Base-by-base conservation (phyloP, 78 protist species). In the Monocercomonoides exilis region DNA sequence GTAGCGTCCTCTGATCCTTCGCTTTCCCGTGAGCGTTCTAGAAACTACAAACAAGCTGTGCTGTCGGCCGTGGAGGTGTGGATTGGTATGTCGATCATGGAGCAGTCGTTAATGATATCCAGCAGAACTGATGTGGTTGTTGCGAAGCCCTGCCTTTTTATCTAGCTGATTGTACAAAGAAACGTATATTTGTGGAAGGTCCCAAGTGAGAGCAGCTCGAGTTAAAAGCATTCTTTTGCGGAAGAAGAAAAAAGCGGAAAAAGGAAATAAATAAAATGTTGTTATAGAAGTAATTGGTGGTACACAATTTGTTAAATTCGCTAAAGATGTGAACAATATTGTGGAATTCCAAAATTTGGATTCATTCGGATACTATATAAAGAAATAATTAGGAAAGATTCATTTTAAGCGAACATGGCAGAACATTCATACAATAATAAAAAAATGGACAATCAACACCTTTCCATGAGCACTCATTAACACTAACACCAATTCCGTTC, bases 211-310 rank as follows among this genome's bases (percentile, higher is more conserved):
- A 4, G 42, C 4, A 32, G 6, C 11, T 21, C 70, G 38, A 21
- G 70, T 21, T 54, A 11, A 11, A 21, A 21, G 38, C 70, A 21
- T 11, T 21, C 38, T 21, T 21, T 11, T 21, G 38, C 11, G 21
- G 70, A 11, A 11, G 70, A 21, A 11, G 38, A 21, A 11, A 11
- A 32, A 11, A 11, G 38, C 70, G 70, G 38, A 11, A 11, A 11
- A 54, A 21, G 38, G 38, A 21, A 11, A 54, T 11, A 11, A 21
- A 21, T 21, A 21, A 29, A 32, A 21, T 35, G 79, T 44, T 64
- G 80, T 87, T 0, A 88, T 91, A 33, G 93, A 91, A 34, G 93
- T 89, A 54, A 91, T 91, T 6, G 93, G 89, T 77, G 87, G 85
- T 81, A 91, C 89, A 91, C 88, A 89, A 81, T 33, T 81, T 54